Conservation (phyloP, 2,329 filamentous ascomycete species). For the Didymella exigua region DNA sequence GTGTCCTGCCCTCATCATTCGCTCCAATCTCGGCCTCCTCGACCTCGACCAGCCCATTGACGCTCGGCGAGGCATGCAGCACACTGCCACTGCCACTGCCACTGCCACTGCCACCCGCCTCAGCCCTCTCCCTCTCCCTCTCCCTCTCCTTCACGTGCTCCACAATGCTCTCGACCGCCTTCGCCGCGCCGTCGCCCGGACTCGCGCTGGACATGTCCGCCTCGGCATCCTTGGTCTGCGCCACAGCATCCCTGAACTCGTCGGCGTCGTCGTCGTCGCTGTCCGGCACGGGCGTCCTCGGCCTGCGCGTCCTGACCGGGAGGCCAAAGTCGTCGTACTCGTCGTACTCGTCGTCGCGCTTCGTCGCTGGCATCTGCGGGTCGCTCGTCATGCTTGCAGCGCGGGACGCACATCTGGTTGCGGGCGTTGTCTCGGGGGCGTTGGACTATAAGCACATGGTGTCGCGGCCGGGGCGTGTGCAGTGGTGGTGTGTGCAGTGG, state of each 20-base stretch:
- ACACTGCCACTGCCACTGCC: slow-evolving; percentile 2
- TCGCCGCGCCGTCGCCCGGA: slow-evolving; percentile 9
- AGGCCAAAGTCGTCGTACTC: slow-evolving; percentile 75
- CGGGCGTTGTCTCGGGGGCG: neutral
- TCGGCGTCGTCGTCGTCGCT: slow-evolving; percentile 37
- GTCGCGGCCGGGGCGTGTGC: slow-evolving; percentile 10
- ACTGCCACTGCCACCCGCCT: neutral
- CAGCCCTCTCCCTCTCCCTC: slow-evolving; percentile 12
- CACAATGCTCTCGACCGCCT: slow-evolving; percentile 24
- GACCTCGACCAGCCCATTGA: slow-evolving; percentile 4
- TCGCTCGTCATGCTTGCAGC: slow-evolving; percentile 32
- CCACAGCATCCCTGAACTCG: slow-evolving; percentile 38
- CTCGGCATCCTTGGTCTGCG: neutral
- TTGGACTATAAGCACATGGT: slow-evolving; percentile 8
- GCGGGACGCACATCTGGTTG: slow-evolving; percentile 2
- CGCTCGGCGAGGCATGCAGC: neutral
- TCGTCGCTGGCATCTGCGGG: slow-evolving; percentile 20
- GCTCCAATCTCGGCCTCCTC: slow-evolving; percentile 12
- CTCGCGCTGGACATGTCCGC: no score
- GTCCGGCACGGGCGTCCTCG: slow-evolving; percentile 36
- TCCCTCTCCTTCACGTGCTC: slow-evolving; percentile 19
- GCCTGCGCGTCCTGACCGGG: slow-evolving; percentile 60
- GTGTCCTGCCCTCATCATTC: neutral
- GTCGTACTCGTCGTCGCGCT: slow-evolving; percentile 24
- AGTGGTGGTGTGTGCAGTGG: slow-evolving; percentile 2